Conservation (phyloP, 2,329 filamentous ascomycete species). For the Xylaria sp. region DNA sequence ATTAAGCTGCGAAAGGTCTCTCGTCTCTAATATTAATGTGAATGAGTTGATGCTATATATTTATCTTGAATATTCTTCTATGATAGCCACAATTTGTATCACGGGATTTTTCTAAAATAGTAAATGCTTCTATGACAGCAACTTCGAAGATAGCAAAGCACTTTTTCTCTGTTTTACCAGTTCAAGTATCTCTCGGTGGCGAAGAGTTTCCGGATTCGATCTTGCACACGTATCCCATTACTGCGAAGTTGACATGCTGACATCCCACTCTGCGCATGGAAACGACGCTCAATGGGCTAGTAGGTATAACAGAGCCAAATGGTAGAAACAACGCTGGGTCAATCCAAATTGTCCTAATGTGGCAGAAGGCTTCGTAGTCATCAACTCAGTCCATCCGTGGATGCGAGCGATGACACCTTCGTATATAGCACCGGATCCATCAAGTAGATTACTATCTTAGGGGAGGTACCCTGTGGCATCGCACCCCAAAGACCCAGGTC, state of each 20-base stretch:
- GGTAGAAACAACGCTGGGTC: neutral
- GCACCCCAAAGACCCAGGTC: too few relatives aligned
- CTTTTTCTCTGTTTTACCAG: too few relatives aligned
- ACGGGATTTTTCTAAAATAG: too few relatives aligned
- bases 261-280: neutral
- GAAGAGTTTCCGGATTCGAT: neutral
- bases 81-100: too few relatives aligned
- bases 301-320: neutral
- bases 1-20: neutral
- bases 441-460: too few relatives aligned
- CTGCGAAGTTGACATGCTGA: neutral
- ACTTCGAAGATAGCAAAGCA: neutral
- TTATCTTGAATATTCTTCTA: neutral
- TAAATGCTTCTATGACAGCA: too few relatives aligned
- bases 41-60: neutral
- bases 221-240: neutral
- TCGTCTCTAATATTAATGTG: neutral
- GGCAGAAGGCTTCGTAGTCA: neutral
- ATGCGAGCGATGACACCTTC: too few relatives aligned
- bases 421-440: too few relatives aligned
- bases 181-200: neutral
- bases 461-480: neutral
- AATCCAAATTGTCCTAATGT: neutral
- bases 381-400: too few relatives aligned
- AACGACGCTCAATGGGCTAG: neutral